phyloP scores from a whole-genome alignment of 192 early-diverging fungal species.

The Podila horticola region DNA sequence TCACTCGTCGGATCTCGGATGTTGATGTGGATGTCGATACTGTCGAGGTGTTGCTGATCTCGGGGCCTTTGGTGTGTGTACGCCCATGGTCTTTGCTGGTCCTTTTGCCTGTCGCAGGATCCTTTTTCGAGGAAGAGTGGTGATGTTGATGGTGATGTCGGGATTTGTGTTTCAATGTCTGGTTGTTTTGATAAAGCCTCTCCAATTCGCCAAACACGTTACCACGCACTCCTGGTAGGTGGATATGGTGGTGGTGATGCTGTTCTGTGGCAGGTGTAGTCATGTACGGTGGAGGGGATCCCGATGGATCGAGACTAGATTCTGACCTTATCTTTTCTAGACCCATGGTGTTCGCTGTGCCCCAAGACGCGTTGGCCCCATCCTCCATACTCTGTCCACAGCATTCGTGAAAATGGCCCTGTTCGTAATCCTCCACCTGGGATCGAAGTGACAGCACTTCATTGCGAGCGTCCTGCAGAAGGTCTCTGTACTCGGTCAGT shows the following conservation, averaged over 20 bases:
- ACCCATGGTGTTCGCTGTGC: background rate
- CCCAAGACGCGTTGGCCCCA: slow-evolving; percentile 3
- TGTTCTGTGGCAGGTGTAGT: slow-evolving; percentile 23
- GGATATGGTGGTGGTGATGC: slow-evolving; percentile 43
- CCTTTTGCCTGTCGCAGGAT: background rate
- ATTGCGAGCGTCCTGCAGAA: slow-evolving; percentile 55
- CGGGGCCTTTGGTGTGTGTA: background rate
- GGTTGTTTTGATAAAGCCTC: slow-evolving; percentile 28
- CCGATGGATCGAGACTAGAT: slow-evolving; percentile 1
- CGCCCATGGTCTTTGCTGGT: slow-evolving; percentile 1
- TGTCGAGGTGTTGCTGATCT: slow-evolving; percentile 4
- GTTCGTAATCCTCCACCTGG: slow-evolving; percentile 56
- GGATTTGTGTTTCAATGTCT: background rate
- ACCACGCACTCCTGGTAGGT: slow-evolving; percentile 41
- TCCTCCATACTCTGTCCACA: slow-evolving; percentile 11
- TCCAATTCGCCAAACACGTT: slow-evolving; percentile 51
- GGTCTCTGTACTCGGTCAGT: slow-evolving; percentile 57
- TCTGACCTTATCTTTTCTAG: background rate
- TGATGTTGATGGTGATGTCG: slow-evolving; percentile 20
- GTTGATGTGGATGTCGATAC: slow-evolving; percentile 50
- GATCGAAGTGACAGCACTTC: slow-evolving; percentile 54
- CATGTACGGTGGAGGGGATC: slow-evolving; percentile 43
- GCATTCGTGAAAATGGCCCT: slow-evolving; percentile 34
- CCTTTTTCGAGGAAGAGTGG: background rate
- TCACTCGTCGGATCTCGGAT: slow-evolving; percentile 24